Conservation (phyloP, 805 yeast species). For the Naumovozyma dairenensis region DNA sequence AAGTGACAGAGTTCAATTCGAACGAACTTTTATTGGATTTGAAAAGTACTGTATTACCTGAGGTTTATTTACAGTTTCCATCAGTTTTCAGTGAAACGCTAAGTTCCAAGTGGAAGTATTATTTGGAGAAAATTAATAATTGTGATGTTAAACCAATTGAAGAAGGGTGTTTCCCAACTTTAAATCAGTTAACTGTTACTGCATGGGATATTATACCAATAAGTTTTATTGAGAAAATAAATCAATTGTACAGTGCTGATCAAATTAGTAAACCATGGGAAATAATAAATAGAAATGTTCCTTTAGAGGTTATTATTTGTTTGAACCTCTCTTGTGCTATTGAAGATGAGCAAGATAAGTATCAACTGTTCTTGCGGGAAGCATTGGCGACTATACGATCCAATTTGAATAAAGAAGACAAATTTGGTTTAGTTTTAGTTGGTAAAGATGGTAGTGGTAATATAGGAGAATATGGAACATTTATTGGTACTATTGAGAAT, state of each 20-base stretch:
- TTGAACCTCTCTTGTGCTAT: slow-evolving; percentile 26
- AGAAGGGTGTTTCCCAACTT: slow-evolving; percentile 4
- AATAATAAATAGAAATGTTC: slow-evolving; percentile 11
- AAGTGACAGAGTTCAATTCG: slow-evolving; percentile 20
- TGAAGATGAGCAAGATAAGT: slow-evolving; percentile 23
- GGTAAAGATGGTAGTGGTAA: slow-evolving; percentile 37
- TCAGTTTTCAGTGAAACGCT: slow-evolving; percentile 22
- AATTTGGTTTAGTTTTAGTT: slow-evolving; percentile 38
- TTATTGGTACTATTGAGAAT: slow-evolving; percentile 36
- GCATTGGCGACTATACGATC: slow-evolving; percentile 22
- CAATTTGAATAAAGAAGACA: slow-evolving; percentile 31
- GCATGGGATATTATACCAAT: slow-evolving; percentile 37
- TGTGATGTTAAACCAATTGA: no score
- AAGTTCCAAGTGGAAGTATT: slow-evolving; percentile 35
- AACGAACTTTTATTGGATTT: slow-evolving; percentile 30
- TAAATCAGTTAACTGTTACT: slow-evolving; percentile 42
- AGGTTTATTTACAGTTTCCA: slow-evolving; percentile 28
- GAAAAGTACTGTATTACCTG: slow-evolving; percentile 36
- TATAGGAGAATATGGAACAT: slow-evolving; percentile 32
- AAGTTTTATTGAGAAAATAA: slow-evolving; percentile 5
- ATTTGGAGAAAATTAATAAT: slow-evolving; percentile 10
- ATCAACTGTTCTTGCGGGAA: no score
- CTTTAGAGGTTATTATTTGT: slow-evolving; percentile 36
- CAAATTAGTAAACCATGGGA: slow-evolving; percentile 12
- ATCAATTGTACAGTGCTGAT: background rate